These are phyloP conservation scores for Candida qinlingensis DNA, from an alignment of 805 yeast genomes.

Conservation along the genomic window DNA sequence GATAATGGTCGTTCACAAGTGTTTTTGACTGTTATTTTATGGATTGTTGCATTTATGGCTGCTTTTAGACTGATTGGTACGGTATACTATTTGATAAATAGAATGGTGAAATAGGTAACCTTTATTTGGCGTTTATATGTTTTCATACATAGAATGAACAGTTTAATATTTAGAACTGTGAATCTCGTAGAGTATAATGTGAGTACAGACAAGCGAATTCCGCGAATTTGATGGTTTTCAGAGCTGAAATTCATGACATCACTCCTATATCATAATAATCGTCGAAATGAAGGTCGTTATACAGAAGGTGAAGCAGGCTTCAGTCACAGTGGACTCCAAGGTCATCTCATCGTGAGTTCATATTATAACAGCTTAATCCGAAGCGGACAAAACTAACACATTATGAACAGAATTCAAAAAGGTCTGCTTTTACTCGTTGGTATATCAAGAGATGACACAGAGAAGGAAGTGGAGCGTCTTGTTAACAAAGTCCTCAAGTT, in stretches of 20 bases:
- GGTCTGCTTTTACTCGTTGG: slow-evolving; percentile 86
- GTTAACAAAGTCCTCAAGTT: slow-evolving; percentile 62
- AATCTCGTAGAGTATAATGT: no score
- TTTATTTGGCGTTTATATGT: not conserved
- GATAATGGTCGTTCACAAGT: slow-evolving; percentile 41
- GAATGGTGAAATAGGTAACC: slow-evolving; percentile 24
- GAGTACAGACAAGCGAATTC: no score
- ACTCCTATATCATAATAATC: no score
- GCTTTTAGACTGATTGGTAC: slow-evolving; percentile 78
- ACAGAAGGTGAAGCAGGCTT: slow-evolving; percentile 83
- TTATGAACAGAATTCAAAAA: slow-evolving; percentile 41
- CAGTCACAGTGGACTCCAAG: slow-evolving; percentile 74
- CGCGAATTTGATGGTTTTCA: no score
- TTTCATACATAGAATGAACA: no score
- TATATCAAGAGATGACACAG: slow-evolving; percentile 70
- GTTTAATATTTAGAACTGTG: no score
- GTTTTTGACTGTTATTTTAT: slow-evolving; percentile 78
- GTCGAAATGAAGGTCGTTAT: slow-evolving; percentile 75
- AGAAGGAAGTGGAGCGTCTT: slow-evolving; percentile 63
- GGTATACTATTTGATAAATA: slow-evolving; percentile 44
- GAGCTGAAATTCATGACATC: no score
- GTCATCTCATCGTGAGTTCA: slow-evolving; percentile 55
- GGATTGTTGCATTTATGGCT: slow-evolving; percentile 93
- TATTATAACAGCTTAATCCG: not conserved
- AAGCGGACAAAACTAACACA: not conserved